A percentile compares a stretch with the other conserved stretches of the same genome.
These are phyloP conservation scores for Ogataea nitratoaversa DNA, from an alignment of 805 yeast genomes.

Conservation along the genomic window DNA sequence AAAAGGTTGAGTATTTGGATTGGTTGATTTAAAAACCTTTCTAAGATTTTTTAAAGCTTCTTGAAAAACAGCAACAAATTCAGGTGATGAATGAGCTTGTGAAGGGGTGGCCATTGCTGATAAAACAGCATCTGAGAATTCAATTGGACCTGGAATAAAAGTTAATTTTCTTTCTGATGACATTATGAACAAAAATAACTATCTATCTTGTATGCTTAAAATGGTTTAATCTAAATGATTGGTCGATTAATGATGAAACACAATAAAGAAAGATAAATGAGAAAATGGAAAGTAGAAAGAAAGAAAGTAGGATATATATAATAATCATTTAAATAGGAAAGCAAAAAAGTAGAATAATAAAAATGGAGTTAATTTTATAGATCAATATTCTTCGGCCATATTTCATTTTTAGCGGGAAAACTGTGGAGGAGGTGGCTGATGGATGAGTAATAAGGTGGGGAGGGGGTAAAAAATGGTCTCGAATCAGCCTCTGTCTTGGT, in stretches of 20 bases:
- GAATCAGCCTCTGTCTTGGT: no score
- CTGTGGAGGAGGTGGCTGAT: no score
- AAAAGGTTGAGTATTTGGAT: conserved; percentile 67
- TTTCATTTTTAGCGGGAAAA: no score
- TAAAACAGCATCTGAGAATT: conserved; percentile 71
- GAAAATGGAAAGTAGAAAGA: not conserved
- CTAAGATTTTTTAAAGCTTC: conserved; percentile 64
- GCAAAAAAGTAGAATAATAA: not conserved
- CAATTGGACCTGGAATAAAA: conserved; percentile 35
- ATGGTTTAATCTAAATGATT: not conserved
- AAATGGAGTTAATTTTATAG: no score
- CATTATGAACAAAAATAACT: conserved; percentile 52
- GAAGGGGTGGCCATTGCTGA: conserved; percentile 79
- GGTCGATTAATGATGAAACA: not conserved
- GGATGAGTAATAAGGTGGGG: no score
- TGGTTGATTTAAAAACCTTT: conserved; percentile 66
- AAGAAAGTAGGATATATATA: not conserved
- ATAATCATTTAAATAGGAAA: not conserved
- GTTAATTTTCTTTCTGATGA: conserved; percentile 28
- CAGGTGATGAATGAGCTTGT: conserved; percentile 86
- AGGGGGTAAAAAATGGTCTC: no score
- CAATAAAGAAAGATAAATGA: not conserved
- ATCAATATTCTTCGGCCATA: no score
- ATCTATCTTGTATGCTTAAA: conserved; percentile 7
- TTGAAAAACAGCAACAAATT: conserved; percentile 72